phyloP scores from a whole-genome alignment of 2,329 filamentous ascomycete genomes.

The Plenodomus lindquistii region DNA sequence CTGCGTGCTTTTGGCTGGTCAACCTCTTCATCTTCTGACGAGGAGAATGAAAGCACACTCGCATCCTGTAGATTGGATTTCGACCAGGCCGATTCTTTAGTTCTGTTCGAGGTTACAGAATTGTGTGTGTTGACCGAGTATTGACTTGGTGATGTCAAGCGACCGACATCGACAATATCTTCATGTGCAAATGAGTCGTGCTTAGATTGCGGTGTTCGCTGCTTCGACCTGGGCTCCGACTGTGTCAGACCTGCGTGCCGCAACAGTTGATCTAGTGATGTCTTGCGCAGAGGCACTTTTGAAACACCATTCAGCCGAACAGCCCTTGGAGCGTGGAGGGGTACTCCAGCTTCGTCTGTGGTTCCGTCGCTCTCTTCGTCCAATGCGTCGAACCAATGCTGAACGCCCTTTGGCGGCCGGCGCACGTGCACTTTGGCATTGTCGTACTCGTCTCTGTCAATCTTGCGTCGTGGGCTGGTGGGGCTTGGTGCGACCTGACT shows the following conservation, averaged over 20 bases:
- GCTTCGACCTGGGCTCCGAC: slow-evolving; percentile 16
- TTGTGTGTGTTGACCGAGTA: slow-evolving; percentile 32
- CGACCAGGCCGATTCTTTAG: slow-evolving; percentile 39
- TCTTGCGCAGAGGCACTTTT: slow-evolving; percentile 18
- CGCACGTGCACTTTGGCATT: slow-evolving; percentile 53
- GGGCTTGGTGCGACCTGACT: slow-evolving; percentile 14
- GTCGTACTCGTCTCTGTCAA: slow-evolving; percentile 48
- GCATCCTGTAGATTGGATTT: slow-evolving; percentile 42
- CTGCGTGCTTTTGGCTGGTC: slow-evolving; percentile 11
- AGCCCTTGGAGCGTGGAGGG: slow-evolving; percentile 18
- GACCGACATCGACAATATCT: slow-evolving; percentile 24
- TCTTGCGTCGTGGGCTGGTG: slow-evolving; percentile 29
- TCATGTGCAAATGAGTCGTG: slow-evolving; percentile 27
- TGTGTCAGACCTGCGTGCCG: slow-evolving; percentile 5
- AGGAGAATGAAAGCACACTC: slow-evolving; percentile 47
- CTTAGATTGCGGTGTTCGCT: slow-evolving; percentile 14
- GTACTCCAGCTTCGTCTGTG: slow-evolving; percentile 17
- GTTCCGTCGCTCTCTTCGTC: slow-evolving; percentile 46
- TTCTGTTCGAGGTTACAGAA: slow-evolving; percentile 33
- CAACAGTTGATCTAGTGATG: slow-evolving; percentile 23
- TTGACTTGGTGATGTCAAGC: slow-evolving; percentile 35
- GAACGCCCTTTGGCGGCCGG: slow-evolving; percentile 52
- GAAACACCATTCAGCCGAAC: slow-evolving; percentile 8
- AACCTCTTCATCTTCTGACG: slow-evolving; percentile 44
- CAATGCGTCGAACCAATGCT: slow-evolving; percentile 57